These are phyloP conservation scores for Lentinula guzmanii DNA, from an alignment of 768 basidiomycete genomes.

Conservation along the genomic window DNA sequence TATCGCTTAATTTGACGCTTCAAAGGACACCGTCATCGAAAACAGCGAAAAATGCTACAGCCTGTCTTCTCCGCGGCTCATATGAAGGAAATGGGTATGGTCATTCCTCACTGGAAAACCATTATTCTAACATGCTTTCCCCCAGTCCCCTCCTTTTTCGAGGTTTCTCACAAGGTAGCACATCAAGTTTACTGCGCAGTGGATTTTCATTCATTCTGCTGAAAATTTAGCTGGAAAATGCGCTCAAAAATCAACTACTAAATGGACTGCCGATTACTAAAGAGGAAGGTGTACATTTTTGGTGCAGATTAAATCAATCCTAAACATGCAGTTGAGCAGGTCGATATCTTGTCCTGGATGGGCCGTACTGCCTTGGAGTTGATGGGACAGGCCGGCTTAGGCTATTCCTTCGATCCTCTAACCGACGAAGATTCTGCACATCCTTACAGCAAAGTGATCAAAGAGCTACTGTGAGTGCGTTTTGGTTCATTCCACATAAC, in stretches of 20 bases:
- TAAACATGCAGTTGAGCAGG: background rate
- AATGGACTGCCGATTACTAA: background rate
- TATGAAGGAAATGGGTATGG: conserved; percentile 21
- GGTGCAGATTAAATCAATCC: conserved; percentile 8
- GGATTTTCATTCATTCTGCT: too few relatives aligned
- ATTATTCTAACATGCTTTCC: background rate
- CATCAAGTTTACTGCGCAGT: background rate
- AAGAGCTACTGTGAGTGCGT: background rate
- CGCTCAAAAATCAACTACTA: background rate
- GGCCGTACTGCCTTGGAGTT: conserved; percentile 3
- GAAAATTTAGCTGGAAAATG: background rate
- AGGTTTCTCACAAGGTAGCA: conserved; percentile 1
- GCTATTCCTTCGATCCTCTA: conserved; percentile 5
- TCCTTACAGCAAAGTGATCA: background rate
- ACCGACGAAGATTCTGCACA: background rate
- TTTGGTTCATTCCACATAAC: background rate
- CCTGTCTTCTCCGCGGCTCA: conserved; percentile 27
- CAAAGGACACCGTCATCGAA: conserved; percentile 18
- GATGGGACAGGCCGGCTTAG: conserved; percentile 5
- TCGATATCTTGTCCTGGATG: conserved; percentile 14
- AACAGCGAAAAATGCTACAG: conserved; percentile 29
- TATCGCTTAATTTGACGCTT: background rate
- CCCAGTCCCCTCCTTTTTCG: background rate
- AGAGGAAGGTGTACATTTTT: conserved; percentile 14
- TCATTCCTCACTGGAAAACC: too few relatives aligned